A percentile compares a stretch with the other conserved stretches of the same genome.
phyloP scores from a whole-genome alignment of 192 early-diverging fungal species.

The Mycoemilia scoparia region DNA sequence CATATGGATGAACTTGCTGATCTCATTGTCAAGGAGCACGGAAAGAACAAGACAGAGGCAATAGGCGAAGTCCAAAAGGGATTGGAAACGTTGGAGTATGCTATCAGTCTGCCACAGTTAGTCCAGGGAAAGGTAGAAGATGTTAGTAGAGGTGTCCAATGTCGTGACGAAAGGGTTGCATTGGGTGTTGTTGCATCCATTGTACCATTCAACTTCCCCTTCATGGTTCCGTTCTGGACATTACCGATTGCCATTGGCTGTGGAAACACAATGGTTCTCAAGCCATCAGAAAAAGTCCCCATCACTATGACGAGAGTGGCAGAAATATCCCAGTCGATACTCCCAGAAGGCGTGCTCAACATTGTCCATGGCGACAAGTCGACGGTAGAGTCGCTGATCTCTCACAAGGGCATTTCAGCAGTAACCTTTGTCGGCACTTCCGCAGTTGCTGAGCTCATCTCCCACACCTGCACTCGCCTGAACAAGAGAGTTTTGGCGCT shows the following conservation, averaged over 20 bases:
- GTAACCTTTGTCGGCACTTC: slow-evolving; percentile 72
- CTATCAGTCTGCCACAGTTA: slow-evolving; percentile 43
- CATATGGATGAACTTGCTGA: slow-evolving; percentile 47
- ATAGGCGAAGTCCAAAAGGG: slow-evolving; percentile 55
- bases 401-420: slow-evolving; percentile 41
- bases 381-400: slow-evolving; percentile 36
- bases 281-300: slow-evolving; percentile 69
- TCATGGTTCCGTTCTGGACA: slow-evolving; percentile 76
- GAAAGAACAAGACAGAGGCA: slow-evolving; percentile 59
- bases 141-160: slow-evolving; percentile 47
- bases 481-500: slow-evolving; percentile 58
- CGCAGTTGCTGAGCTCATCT: slow-evolving; percentile 45
- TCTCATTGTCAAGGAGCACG: slow-evolving; percentile 58
- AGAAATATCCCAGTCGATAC: slow-evolving; percentile 32
- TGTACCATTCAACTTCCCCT: slow-evolving; percentile 71
- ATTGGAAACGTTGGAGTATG: slow-evolving; percentile 63
- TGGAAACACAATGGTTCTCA: slow-evolving; percentile 57
- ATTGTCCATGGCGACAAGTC: slow-evolving; percentile 40
- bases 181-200: slow-evolving; percentile 62
- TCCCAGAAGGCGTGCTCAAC: slow-evolving; percentile 61
- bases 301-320: slow-evolving; percentile 55
- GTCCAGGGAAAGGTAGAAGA: slow-evolving; percentile 39
- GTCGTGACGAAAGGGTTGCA: slow-evolving; percentile 41
- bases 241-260: slow-evolving; percentile 50
- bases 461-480: slow-evolving; percentile 20